phyloP scores from a whole-genome alignment of 306 rosid genomes.

The Trichosanthes cucumerina region DNA sequence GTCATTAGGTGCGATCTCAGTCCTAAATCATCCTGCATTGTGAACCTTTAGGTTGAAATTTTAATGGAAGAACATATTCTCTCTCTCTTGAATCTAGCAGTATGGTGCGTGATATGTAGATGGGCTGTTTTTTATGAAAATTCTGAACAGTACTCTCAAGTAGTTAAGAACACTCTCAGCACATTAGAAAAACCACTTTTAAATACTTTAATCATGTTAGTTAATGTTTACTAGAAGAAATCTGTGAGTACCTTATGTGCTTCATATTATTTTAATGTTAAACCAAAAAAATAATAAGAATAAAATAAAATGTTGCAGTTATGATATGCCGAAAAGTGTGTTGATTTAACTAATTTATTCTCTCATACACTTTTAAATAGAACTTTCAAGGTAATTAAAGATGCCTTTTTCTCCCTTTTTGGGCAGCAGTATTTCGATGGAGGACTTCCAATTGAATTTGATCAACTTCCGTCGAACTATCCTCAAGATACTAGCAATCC shows the following conservation, averaged over 20 bases:
- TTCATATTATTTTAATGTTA: not conserved
- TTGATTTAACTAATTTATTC: not conserved
- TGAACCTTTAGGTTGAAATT: not conserved
- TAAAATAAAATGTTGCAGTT: not conserved
- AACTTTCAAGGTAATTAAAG: not conserved
- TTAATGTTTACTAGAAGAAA: not conserved
- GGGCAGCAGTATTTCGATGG: slow-evolving; percentile 30
- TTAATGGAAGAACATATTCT: not conserved
- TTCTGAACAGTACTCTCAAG: not conserved
- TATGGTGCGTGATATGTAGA: not conserved
- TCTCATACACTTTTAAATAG: not conserved
- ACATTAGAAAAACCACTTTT: not conserved
- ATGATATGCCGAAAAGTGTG: not conserved
- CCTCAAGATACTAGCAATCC: slow-evolving; percentile 49
- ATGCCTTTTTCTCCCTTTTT: not conserved
- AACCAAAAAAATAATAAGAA: not conserved
- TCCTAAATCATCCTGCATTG: not conserved
- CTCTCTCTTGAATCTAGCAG: not conserved
- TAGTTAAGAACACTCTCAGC: not conserved
- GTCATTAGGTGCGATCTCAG: not conserved
- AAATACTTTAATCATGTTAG: not conserved
- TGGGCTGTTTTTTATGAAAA: not conserved
- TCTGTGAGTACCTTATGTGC: not conserved
- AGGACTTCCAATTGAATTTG: slow-evolving; percentile 15
- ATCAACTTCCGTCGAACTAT: slow-evolving; percentile 19